Base-by-base conservation (phyloP, 2,329 filamentous ascomycete genomes). In the Epichloe gansuensis region DNA sequence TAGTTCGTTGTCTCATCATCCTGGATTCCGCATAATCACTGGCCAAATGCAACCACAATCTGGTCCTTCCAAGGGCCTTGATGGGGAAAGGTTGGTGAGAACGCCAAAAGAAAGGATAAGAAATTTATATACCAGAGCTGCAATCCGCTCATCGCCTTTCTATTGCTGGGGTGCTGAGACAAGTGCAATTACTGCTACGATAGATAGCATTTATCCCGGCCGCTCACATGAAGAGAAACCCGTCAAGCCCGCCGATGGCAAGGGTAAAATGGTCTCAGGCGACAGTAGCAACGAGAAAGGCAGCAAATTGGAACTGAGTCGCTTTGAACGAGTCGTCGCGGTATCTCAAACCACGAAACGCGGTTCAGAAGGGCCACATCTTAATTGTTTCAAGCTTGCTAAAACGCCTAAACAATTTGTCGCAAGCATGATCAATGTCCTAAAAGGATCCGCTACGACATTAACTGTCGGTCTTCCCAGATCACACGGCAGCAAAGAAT, bases 1-100 rank as follows among this genome's bases (percentile, higher is more conserved):
- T 7, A 13, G 34, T 25, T 27, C 51, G 12, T 36, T 55, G 12
- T 42, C 48, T 4, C 51, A 53, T 27, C 51, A 53, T n/a, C 46
- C 25, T 2, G 44, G 23, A 12, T 27, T 53, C 11, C 44, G 43
- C 36, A n/a, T 13, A 9, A 21, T 12, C 3, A 39, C 35, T 11
- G 44, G 34, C 7, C 23, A 36, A 23, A 40, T 39, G 49, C 40
- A 35, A 5, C 35, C 36, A 39, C 36, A 0, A 39, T 39, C 5
- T 13, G 1, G 0, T 39, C 3, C 25, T 31, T 13, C n/a, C 47
- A n/a, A 44, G 39, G 5, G 3, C 7, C 27, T 8, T 31, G 8
- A 31, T 31, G 27, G 27, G 27, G 8, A 9, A 4, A 31, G 9
- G 1, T 1, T 31, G 27, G 27, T 31, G 8, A 9, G 8, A 31